Evolutionary conservation across 2,329 filamentous ascomycete genomes (phyloP), one percentile per base, ranked within the genome.

Genomic region (Arthrobotrys pseudoclavata): DNA sequence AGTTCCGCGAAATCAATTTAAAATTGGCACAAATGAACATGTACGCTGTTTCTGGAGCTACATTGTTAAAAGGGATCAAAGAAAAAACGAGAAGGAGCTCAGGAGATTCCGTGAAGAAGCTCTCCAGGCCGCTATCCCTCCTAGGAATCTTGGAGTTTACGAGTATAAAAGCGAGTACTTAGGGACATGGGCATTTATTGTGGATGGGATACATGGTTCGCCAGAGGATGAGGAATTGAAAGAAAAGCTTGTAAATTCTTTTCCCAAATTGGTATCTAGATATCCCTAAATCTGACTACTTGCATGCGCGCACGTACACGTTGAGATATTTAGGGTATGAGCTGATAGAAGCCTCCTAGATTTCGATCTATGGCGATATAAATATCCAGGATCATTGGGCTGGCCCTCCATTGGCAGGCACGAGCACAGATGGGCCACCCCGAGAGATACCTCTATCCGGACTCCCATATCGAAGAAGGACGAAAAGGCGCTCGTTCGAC

Each of bases 1-100:
- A 9, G 18, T 47, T 18, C 45, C n/a, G 22, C 4, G 7, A 9
- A 3, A 47, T 47, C 7, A 15, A 47, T 52, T 15, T 15, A 52
- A 52, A 52, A 52, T 52, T 5, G 48, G 48, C 22, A 52, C 48
- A 13, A 29, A 52, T 15, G 48, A 52, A 26, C 48, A 52, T 3
- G 13, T 1, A n/a, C 48, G 48, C 48, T 29, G 10, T 0, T 29
- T 26, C 20, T 52, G 48, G 48, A 22, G 3, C 3, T 52, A 15
- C 6, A 2, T 12, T 52, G 24, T 52, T 9, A 5, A 3, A 52
- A 52, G 13, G 9, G 18, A 48, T 10, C 48, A 52, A 3, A 26
- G 22, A n/a, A 52, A 29, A 26, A 29, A 52, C 12, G 22, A 26
- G 7, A 10, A 52, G 12, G 10, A 13, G 13, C 24, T 52, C 4